phyloP scores from a whole-genome alignment of 345 rosid genomes.

The Euphorbia lathyris region DNA sequence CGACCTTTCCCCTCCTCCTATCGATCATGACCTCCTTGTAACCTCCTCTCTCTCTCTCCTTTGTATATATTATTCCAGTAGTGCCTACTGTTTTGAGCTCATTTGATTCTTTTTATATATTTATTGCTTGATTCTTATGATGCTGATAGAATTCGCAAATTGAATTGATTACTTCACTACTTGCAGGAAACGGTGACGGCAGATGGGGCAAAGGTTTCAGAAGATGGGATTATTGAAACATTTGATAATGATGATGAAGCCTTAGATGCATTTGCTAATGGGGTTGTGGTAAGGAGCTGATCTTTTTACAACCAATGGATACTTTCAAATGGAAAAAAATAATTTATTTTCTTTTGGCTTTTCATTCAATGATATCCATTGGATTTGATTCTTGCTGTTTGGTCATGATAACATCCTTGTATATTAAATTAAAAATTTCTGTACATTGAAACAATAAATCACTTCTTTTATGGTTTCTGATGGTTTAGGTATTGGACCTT shows the following conservation, averaged over 20 bases:
- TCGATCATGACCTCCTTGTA: slow-evolving; percentile 77
- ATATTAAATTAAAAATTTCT: background rate
- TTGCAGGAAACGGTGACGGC: slow-evolving; percentile 54
- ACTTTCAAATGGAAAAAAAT: background rate
- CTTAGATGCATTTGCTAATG: slow-evolving; percentile 64
- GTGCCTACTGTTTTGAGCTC: background rate
- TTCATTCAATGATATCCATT: background rate
- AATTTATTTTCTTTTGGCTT: background rate
- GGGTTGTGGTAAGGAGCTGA: slow-evolving; percentile 46
- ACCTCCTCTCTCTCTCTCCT: slow-evolving; percentile 3
- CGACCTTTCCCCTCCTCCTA: slow-evolving; percentile 81
- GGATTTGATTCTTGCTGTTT: background rate
- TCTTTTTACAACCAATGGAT: background rate
- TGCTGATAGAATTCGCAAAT: background rate
- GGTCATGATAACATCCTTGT: background rate
- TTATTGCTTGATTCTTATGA: background rate
- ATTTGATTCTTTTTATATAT: background rate
- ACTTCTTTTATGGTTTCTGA: slow-evolving; percentile 1
- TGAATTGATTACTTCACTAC: background rate
- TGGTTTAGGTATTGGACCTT: slow-evolving; percentile 63
- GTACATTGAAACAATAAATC: background rate
- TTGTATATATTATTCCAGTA: background rate
- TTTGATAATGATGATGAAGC: slow-evolving; percentile 83
- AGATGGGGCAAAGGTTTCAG: slow-evolving; percentile 71
- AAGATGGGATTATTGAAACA: slow-evolving; percentile 66